Conservation (phyloP, 2,329 filamentous ascomycete species). For the Pseudogymnoascus sp. region DNA sequence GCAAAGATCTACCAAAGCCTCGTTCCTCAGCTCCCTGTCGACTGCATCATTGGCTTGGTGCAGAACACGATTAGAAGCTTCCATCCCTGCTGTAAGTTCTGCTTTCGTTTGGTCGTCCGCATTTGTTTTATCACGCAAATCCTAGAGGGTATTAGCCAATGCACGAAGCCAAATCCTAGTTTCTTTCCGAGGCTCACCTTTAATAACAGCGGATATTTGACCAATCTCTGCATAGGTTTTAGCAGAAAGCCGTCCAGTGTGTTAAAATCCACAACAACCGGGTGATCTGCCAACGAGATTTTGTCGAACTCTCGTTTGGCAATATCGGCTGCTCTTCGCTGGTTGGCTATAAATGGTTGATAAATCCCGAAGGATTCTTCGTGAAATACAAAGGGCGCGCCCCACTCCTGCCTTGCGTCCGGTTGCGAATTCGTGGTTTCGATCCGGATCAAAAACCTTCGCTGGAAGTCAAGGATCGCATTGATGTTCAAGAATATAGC, state of each 20-base stretch:
- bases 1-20: slow-evolving; percentile 75
- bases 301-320: slow-evolving; percentile 82
- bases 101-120: slow-evolving; percentile 59
- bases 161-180: not conserved
- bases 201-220: slow-evolving; percentile 87
- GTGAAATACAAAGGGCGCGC: slow-evolving; percentile 76
- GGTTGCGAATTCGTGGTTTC: slow-evolving; percentile 89
- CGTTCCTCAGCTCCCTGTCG: slow-evolving; percentile 73
- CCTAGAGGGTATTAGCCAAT: slow-evolving; percentile 39
- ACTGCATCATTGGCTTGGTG: slow-evolving; percentile 85
- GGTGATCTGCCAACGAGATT: slow-evolving; percentile 64
- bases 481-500: slow-evolving; percentile 97
- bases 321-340: slow-evolving; percentile 79
- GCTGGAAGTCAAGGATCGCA: slow-evolving; percentile 87
- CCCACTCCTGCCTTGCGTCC: slow-evolving; percentile 76
- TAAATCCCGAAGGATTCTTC: slow-evolving; percentile 88
- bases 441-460: slow-evolving; percentile 87
- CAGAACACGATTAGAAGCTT: slow-evolving; percentile 72
- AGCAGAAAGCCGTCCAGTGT: slow-evolving; percentile 86
- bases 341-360: slow-evolving; percentile 94
- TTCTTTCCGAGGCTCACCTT: slow-evolving; percentile 45
- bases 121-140: slow-evolving; percentile 76
- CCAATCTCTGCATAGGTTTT: slow-evolving; percentile 91
- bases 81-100: slow-evolving; percentile 69
- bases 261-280: slow-evolving; percentile 78